phyloP scores from a whole-genome alignment of 371 early-diverging fungal genomes.

The Mucor plumbeus region DNA sequence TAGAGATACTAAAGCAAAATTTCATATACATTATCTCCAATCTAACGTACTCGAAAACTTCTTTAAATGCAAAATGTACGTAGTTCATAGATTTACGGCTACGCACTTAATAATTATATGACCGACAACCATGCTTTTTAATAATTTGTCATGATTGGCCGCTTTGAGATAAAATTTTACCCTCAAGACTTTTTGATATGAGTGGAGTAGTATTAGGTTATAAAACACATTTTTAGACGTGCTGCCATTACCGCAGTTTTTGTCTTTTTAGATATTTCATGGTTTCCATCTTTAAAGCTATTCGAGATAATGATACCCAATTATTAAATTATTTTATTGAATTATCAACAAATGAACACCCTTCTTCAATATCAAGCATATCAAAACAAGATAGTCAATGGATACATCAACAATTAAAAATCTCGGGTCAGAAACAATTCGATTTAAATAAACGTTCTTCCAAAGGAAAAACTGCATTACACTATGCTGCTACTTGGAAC shows the following conservation, averaged over 20 bases:
- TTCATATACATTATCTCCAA: no score
- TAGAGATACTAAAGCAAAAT: no score
- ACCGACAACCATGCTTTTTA: no score
- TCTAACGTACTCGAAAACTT: no score
- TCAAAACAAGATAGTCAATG: slow-evolving; percentile 25
- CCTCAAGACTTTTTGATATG: background rate
- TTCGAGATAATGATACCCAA: slow-evolving; percentile 53
- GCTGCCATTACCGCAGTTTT: background rate
- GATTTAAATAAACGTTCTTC: slow-evolving; percentile 55
- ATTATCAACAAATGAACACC: slow-evolving; percentile 21
- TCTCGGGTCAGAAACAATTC: slow-evolving; percentile 26
- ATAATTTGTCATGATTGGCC: no score
- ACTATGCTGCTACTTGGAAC: slow-evolving; percentile 54
- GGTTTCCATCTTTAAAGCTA: slow-evolving; percentile 52
- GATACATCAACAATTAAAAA: slow-evolving; percentile 25
- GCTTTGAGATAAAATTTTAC: no score
- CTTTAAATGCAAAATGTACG: no score
- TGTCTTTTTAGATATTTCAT: slow-evolving; percentile 23
- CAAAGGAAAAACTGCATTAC: slow-evolving; percentile 54
- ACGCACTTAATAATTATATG: no score
- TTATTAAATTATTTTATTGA: slow-evolving; percentile 38
- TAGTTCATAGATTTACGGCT: no score
- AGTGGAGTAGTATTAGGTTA: background rate
- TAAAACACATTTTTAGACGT: background rate
- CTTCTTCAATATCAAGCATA: slow-evolving; percentile 7